phyloP scores from a whole-genome alignment of 2,329 filamentous ascomycete species.

The Colletotrichum destructivum region DNA sequence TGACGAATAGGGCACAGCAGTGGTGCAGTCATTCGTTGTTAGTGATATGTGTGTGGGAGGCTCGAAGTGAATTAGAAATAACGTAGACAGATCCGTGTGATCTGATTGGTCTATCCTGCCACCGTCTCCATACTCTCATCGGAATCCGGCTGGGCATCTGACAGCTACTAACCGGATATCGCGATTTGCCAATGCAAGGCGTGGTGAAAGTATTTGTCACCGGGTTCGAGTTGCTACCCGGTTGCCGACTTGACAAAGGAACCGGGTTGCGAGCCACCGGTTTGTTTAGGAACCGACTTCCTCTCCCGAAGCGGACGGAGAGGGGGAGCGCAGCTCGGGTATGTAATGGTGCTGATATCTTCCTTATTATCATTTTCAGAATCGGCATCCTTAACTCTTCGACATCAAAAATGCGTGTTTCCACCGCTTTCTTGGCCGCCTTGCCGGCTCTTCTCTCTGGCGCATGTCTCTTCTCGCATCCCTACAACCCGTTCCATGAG shows the following conservation, averaged over 20 bases:
- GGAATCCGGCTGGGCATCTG: too few species aligned
- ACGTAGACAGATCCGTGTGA: too few species aligned
- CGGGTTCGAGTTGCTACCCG: neutral
- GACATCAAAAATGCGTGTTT: neutral
- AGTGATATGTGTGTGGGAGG: too few species aligned
- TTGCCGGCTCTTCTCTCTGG: conserved; percentile 1
- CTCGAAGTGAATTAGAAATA: too few species aligned
- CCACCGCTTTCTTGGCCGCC: neutral
- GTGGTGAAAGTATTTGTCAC: neutral
- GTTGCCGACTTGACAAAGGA: conserved; percentile 4
- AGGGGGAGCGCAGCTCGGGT: neutral
- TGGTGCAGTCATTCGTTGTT: too few species aligned
- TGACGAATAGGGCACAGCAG: too few species aligned
- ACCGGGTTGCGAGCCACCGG: neutral
- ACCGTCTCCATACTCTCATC: too few species aligned
- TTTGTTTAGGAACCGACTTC: neutral
- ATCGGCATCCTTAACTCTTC: conserved; percentile 4
- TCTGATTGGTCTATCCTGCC: too few species aligned
- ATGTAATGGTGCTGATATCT: neutral
- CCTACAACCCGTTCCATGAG: neutral
- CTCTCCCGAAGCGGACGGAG: neutral
- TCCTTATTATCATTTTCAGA: neutral
- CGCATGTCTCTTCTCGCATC: conserved; percentile 1
- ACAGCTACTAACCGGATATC: neutral
- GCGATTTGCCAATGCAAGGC: neutral